phyloP scores from a whole-genome alignment of 1,284 basidiomycete genomes.

The Sanghuangporus sanghuang region DNA sequence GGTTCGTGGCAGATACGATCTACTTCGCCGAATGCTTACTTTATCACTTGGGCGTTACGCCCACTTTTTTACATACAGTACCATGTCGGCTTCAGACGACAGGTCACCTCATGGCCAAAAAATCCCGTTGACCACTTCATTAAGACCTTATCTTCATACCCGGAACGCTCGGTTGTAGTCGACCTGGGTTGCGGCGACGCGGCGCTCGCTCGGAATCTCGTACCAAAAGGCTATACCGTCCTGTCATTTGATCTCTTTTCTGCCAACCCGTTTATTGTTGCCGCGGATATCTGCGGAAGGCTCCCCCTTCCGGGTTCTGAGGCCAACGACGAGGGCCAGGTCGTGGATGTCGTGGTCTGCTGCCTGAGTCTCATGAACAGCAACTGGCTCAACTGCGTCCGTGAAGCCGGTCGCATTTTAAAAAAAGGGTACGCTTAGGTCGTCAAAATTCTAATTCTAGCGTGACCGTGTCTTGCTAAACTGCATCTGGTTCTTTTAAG shows the following conservation, averaged over 20 bases:
- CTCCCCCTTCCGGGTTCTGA: slow-evolving; percentile 83
- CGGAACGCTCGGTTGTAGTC: slow-evolving; percentile 70
- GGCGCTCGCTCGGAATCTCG: slow-evolving; percentile 71
- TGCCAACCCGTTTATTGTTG: slow-evolving; percentile 67
- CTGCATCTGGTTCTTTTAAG: slow-evolving; percentile 35
- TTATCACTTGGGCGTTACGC: not conserved
- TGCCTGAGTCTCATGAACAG: slow-evolving; percentile 96
- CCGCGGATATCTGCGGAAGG: slow-evolving; percentile 71
- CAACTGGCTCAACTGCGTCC: slow-evolving; percentile 90
- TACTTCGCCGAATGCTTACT: not conserved
- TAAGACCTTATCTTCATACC: slow-evolving; percentile 50
- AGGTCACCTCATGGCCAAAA: slow-evolving; percentile 86
- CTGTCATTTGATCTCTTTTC: slow-evolving; percentile 81
- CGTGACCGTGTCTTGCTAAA: slow-evolving; percentile 11
- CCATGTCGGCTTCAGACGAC: slow-evolving; percentile 83
- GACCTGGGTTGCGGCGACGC: slow-evolving; percentile 98
- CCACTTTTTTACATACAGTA: slow-evolving; percentile 50
- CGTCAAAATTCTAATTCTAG: slow-evolving; percentile 3
- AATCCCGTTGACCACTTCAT: slow-evolving; percentile 85
- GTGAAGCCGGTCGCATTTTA: slow-evolving; percentile 87
- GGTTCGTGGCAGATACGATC: slow-evolving; percentile 36
- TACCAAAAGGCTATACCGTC: slow-evolving; percentile 65
- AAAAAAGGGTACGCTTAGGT: slow-evolving; percentile 62
- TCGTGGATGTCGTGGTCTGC: slow-evolving; percentile 91
- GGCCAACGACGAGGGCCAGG: slow-evolving; percentile 45